Conservation (phyloP, 176 grass and related monocot species). For the Themeda triandra region DNA sequence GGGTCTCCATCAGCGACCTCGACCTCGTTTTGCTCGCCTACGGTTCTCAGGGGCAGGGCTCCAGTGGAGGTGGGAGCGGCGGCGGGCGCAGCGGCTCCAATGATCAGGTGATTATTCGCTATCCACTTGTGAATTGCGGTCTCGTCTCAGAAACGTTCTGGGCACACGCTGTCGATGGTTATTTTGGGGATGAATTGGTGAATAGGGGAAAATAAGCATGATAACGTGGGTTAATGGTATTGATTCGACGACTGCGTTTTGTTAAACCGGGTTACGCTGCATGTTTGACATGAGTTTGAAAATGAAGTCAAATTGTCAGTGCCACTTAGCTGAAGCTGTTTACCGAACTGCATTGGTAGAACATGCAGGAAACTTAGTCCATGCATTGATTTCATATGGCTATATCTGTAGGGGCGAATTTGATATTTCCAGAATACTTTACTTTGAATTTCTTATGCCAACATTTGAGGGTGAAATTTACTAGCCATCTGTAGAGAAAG, state of each 20-base stretch:
- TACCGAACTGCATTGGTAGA: not conserved
- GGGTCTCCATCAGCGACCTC: too few relatives aligned
- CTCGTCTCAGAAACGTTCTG: too few relatives aligned
- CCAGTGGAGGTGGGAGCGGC: not conserved
- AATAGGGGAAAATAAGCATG: too few relatives aligned
- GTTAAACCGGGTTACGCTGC: not conserved
- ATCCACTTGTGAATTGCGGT: too few relatives aligned
- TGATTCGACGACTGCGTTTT: too few relatives aligned
- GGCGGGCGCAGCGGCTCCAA: not conserved
- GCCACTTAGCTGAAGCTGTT: not conserved
- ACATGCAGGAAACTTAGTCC: not conserved
- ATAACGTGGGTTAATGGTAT: too few relatives aligned
- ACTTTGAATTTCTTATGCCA: not conserved
- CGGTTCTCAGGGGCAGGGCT: not conserved
- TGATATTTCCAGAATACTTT: not conserved
- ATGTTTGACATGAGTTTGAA: slow-evolving; percentile 2
- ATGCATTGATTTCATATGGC: not conserved
- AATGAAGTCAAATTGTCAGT: slow-evolving; percentile 7
- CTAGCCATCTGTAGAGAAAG: too few relatives aligned
- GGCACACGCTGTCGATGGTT: too few relatives aligned
- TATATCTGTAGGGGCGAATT: not conserved
- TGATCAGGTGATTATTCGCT: slow-evolving; percentile 17
- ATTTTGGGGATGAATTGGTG: too few relatives aligned
- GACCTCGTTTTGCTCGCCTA: not conserved
- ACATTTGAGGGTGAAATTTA: not conserved